Conservation (phyloP, 768 basidiomycete genomes). For the Lentinula sp. region DNA sequence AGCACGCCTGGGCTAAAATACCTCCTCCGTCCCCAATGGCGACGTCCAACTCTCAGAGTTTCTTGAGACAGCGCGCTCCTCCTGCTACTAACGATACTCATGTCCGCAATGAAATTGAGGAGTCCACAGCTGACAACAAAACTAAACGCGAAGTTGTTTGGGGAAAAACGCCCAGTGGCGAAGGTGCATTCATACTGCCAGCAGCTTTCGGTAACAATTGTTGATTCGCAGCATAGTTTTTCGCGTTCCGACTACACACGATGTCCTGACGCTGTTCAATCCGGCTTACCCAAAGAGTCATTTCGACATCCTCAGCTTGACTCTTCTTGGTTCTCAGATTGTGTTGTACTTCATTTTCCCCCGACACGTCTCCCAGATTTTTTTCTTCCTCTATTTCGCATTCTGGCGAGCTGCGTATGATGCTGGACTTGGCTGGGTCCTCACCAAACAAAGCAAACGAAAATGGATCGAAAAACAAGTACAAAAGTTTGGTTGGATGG, state of each 20-base stretch:
- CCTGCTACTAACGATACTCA: not conserved
- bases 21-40: not conserved
- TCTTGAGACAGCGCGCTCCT: constrained; percentile 7
- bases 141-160: constrained; percentile 62
- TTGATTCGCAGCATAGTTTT: constrained; percentile 55
- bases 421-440: constrained; percentile 86
- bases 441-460: constrained; percentile 93
- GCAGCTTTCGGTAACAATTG: constrained; percentile 3
- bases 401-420: constrained; percentile 94
- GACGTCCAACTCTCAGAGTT: constrained; percentile 3
- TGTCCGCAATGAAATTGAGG: constrained; percentile 17
- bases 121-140: not conserved
- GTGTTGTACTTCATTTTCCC: constrained; percentile 67
- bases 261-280: constrained; percentile 83
- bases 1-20: not conserved
- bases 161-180: constrained; percentile 80
- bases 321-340: constrained; percentile 71
- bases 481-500: constrained; percentile 83
- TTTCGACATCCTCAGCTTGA: constrained; percentile 81
- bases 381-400: constrained; percentile 88
- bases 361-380: constrained; percentile 42
- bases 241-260: constrained; percentile 86
- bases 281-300: constrained; percentile 83
- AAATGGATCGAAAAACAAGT: constrained; percentile 88
- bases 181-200: constrained; percentile 42